These are phyloP conservation scores for Amanita thiersii DNA, from an alignment of 768 basidiomycete genomes.

Conservation along the genomic window DNA sequence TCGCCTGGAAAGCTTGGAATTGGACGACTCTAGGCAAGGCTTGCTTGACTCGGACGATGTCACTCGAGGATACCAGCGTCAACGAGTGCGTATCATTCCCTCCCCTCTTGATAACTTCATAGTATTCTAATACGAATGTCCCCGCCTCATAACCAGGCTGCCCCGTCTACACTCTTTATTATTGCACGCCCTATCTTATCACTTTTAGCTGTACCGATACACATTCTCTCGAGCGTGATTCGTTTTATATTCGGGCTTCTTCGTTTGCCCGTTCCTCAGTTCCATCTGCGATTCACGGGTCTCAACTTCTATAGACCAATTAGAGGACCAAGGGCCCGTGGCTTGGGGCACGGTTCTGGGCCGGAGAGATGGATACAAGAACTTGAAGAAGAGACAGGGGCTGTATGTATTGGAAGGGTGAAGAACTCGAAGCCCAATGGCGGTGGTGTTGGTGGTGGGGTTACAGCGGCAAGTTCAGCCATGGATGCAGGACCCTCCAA, in stretches of 20 bases:
- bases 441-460: slow-evolving; percentile 25
- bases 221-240: slow-evolving; percentile 49
- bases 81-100: slow-evolving; percentile 10
- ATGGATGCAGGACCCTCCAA: slow-evolving; percentile 37
- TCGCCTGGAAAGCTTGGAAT: slow-evolving; percentile 31
- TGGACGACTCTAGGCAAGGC: slow-evolving; percentile 45
- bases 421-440: slow-evolving; percentile 22
- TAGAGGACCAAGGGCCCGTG: slow-evolving; percentile 29
- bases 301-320: slow-evolving; percentile 38
- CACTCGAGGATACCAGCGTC: slow-evolving; percentile 11
- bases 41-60: slow-evolving; percentile 10
- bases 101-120: slow-evolving; percentile 1
- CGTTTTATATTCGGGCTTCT: slow-evolving; percentile 61
- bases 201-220: slow-evolving; percentile 51
- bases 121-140: slow-evolving; percentile 8
- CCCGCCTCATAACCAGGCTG: slow-evolving; percentile 12
- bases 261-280: slow-evolving; percentile 52
- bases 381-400: slow-evolving; percentile 82
- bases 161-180: slow-evolving; percentile 16
- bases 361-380: slow-evolving; percentile 73
- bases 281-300: slow-evolving; percentile 37
- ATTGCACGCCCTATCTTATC: slow-evolving; percentile 30
- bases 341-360: slow-evolving; percentile 20
- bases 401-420: slow-evolving; percentile 45
- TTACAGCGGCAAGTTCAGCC: slow-evolving; percentile 5